These are phyloP conservation scores for Fusarium newnesense DNA, from an alignment of 2,329 filamentous ascomycete genomes.

Conservation along the genomic window DNA sequence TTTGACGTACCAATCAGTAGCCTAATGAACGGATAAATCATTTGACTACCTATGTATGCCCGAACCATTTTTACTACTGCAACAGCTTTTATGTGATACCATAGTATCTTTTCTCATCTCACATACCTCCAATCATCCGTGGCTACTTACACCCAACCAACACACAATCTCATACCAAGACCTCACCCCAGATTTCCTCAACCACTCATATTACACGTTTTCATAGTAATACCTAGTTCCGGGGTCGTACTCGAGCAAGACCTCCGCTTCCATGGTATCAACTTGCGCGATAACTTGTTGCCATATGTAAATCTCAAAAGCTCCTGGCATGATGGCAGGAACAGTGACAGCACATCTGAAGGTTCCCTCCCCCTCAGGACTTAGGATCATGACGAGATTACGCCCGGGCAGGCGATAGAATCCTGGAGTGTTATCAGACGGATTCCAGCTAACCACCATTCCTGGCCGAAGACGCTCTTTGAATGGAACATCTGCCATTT, in stretches of 20 bases:
- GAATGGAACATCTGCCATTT: conserved; percentile 46
- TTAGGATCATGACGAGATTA: conserved; percentile 50
- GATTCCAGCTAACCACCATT: conserved; percentile 53
- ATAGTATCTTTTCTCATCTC: neutral
- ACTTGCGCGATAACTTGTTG: conserved; percentile 49
- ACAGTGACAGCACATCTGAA: conserved; percentile 53
- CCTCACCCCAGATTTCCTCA: neutral
- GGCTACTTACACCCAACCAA: neutral
- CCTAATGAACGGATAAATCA: no score
- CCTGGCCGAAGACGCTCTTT: conserved; percentile 54
- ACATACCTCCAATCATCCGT: neutral
- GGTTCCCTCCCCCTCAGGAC: conserved; percentile 34
- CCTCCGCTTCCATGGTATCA: conserved; percentile 53
- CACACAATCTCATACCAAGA: neutral
- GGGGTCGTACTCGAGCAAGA: conserved; percentile 56
- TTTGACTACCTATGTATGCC: neutral
- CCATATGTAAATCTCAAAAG: conserved; percentile 55
- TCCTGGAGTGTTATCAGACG: conserved; percentile 23
- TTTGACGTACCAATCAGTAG: neutral
- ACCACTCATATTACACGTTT: conserved; percentile 19
- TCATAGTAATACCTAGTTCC: conserved; percentile 57
- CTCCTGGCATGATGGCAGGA: conserved; percentile 48
- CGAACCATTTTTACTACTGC: neutral
- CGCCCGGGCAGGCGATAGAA: conserved; percentile 27
- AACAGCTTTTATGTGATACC: neutral